A percentile compares a stretch with the other conserved stretches of the same genome.
Evolutionary conservation across 495 filamentous ascomycete genomes (phyloP).

Genomic region (Aspergillus sclerotioniger): DNA sequence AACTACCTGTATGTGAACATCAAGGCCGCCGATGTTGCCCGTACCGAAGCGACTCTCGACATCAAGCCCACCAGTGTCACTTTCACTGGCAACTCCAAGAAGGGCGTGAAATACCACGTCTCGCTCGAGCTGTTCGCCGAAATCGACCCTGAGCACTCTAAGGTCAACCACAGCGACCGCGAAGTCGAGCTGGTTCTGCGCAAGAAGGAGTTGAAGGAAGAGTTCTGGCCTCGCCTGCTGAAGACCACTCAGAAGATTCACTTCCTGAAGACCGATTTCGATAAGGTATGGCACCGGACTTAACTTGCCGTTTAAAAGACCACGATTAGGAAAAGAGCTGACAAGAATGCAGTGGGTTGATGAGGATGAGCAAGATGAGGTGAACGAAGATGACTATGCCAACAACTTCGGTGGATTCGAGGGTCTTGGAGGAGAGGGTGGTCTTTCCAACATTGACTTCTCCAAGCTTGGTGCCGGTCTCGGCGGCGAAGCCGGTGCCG

Average conservation of each 20-base stretch:
- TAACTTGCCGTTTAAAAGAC: neutral
- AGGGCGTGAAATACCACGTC: conserved; percentile 77
- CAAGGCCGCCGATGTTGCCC: conserved; percentile 74
- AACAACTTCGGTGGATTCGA: conserved; percentile 68
- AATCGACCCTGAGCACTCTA: conserved; percentile 80
- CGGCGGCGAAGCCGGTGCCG: conserved; percentile 45
- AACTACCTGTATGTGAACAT: conserved; percentile 94
- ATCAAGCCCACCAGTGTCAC: conserved; percentile 71
- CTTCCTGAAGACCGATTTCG: conserved; percentile 98
- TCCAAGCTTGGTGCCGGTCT: conserved; percentile 74
- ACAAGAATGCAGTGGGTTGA: conserved; percentile 77
- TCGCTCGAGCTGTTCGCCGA: conserved; percentile 88
- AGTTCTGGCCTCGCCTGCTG: conserved; percentile 92
- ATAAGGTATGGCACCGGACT: conserved; percentile 63
- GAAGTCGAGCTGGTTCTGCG: conserved; percentile 85
- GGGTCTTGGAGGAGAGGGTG: conserved; percentile 49
- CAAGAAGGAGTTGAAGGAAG: conserved; percentile 91
- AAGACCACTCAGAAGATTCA: conserved; percentile 87
- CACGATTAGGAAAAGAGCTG: conserved; percentile 15
- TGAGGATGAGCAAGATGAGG: conserved; percentile 96
- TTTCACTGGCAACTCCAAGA: conserved; percentile 81
- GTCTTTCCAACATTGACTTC: conserved; percentile 70
- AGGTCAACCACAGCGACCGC: conserved; percentile 77
- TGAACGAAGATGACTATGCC: conserved; percentile 73
- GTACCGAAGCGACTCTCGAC: conserved; percentile 69